A percentile compares a stretch with the other conserved stretches of the same genome.
phyloP scores from a whole-genome alignment of 768 basidiomycete genomes.

The Leccinum subtestaceum region DNA sequence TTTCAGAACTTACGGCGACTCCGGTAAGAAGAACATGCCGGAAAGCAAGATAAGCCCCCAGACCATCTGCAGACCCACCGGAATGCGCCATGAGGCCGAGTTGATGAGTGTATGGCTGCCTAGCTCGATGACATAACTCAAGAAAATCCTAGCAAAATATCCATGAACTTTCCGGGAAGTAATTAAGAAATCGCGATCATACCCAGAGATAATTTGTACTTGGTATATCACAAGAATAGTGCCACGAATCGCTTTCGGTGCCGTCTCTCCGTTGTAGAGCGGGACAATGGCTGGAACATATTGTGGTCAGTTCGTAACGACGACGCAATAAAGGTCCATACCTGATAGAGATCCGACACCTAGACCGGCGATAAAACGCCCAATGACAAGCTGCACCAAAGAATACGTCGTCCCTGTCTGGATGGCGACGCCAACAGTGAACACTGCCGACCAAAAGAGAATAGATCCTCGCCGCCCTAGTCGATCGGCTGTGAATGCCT shows the following conservation, averaged over 20 bases:
- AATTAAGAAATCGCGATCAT: slow-evolving; percentile 9
- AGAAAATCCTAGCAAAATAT: slow-evolving; percentile 50
- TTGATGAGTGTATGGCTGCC: slow-evolving; percentile 54
- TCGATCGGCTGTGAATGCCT: slow-evolving; percentile 73
- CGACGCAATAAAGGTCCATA: slow-evolving; percentile 23
- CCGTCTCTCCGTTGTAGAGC: slow-evolving; percentile 77
- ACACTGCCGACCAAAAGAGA: slow-evolving; percentile 71
- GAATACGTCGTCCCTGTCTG: slow-evolving; percentile 65
- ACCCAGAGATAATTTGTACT: slow-evolving; percentile 74
- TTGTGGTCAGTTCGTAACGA: neutral
- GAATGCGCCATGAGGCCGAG: slow-evolving; percentile 71
- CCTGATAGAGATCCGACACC: slow-evolving; percentile 76
- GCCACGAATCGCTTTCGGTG: slow-evolving; percentile 72
- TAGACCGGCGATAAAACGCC: slow-evolving; percentile 73
- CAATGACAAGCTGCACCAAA: slow-evolving; percentile 64
- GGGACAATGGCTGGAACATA: slow-evolving; percentile 47
- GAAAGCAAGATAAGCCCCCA: slow-evolving; percentile 67
- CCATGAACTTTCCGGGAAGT: neutral
- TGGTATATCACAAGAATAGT: slow-evolving; percentile 73
- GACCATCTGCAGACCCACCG: slow-evolving; percentile 70
- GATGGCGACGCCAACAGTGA: slow-evolving; percentile 65
- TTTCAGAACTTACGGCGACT: slow-evolving; percentile 58
- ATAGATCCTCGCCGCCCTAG: slow-evolving; percentile 73
- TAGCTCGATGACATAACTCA: slow-evolving; percentile 70
- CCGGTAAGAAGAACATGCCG: slow-evolving; percentile 73